phyloP scores from a whole-genome alignment of 345 rosid species.

The Sisymbrium altissimum region DNA sequence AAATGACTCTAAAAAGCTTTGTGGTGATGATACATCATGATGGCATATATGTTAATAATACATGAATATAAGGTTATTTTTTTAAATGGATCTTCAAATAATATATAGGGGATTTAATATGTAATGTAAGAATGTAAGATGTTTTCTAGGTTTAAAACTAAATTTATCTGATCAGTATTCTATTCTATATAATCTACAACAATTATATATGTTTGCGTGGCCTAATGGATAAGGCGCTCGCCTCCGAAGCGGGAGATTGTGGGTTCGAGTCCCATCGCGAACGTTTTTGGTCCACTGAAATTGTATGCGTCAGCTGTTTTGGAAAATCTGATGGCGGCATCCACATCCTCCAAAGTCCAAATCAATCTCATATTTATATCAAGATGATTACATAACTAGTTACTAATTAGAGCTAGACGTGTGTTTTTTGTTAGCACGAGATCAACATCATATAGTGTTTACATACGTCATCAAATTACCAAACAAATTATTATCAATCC shows the following conservation, averaged over 20 bases:
- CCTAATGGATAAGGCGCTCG: conserved; percentile 99
- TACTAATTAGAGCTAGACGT: conserved; percentile 5
- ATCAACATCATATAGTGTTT: background rate
- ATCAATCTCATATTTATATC: background rate
- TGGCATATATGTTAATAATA: too few species aligned
- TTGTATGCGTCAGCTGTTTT: background rate
- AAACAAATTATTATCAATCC: background rate
- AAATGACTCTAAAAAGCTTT: too few species aligned
- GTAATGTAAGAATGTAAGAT: too few species aligned
- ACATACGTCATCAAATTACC: background rate
- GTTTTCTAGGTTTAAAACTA: background rate
- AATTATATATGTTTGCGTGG: conserved; percentile 50
- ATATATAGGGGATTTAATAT: too few species aligned
- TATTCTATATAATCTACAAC: background rate
- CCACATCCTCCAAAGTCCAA: background rate
- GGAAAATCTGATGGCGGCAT: background rate
- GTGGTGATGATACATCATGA: too few species aligned
- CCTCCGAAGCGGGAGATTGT: conserved; percentile 99
- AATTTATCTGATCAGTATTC: background rate
- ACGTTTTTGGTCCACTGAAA: conserved; percentile 27
- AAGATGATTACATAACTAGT: conserved; percentile 15
- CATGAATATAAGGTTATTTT: too few species aligned
- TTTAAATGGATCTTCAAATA: too few species aligned
- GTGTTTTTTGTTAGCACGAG: background rate
- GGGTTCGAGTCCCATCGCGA: conserved; percentile 66